Percentiles rank a stretch among this genome's conserved stretches.
Conservation (phyloP, 345 rosid species). For the Carallia brachiata region DNA sequence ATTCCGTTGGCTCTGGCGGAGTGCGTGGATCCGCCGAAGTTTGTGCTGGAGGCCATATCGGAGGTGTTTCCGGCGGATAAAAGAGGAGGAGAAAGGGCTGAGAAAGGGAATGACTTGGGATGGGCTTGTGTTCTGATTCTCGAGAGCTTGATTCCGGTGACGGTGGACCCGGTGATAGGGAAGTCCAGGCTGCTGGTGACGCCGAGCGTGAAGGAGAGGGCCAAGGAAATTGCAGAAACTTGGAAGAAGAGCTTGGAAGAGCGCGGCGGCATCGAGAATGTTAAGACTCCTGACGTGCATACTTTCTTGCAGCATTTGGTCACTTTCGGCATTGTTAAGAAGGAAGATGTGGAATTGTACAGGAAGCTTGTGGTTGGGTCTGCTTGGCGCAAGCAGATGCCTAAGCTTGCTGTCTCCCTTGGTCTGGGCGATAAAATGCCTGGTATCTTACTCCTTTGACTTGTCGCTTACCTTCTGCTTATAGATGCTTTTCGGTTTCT, state of each 20-base stretch:
- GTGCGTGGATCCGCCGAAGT: slow-evolving; percentile 87
- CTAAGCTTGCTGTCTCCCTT: slow-evolving; percentile 89
- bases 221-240: slow-evolving; percentile 76
- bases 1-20: slow-evolving; percentile 67
- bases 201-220: slow-evolving; percentile 63
- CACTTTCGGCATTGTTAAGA: slow-evolving; percentile 84
- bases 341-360: slow-evolving; percentile 69
- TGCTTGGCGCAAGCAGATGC: slow-evolving; percentile 99
- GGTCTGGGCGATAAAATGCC: slow-evolving; percentile 94
- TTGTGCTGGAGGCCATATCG: slow-evolving; percentile 79
- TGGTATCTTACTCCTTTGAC: slow-evolving; percentile 46
- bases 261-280: slow-evolving; percentile 87
- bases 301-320: slow-evolving; percentile 95
- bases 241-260: slow-evolving; percentile 94
- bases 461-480: background rate
- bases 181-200: slow-evolving; percentile 76
- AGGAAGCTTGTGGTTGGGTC: slow-evolving; percentile 93
- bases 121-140: slow-evolving; percentile 95
- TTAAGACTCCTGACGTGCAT: slow-evolving; percentile 95
- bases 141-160: slow-evolving; percentile 83
- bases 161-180: slow-evolving; percentile 89
- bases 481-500: too few species aligned
- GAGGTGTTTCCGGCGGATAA: slow-evolving; percentile 91
- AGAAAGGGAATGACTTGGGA: slow-evolving; percentile 63
- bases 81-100: slow-evolving; percentile 43